phyloP scores from a whole-genome alignment of 116 monocot genomes.

The Trichopus zeylanicus region DNA sequence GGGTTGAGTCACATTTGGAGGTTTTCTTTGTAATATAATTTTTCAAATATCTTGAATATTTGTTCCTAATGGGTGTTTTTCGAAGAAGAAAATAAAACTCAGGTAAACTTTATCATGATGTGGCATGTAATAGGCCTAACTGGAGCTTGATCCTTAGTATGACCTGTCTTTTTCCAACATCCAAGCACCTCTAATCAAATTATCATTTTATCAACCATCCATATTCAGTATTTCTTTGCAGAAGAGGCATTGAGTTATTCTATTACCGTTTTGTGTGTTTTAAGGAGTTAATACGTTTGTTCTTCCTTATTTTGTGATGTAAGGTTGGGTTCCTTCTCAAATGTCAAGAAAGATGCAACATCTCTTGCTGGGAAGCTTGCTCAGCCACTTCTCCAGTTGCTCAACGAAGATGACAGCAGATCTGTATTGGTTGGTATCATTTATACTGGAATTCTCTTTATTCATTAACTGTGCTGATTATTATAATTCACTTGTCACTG shows the following conservation, averaged over 20 bases:
- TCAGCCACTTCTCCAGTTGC: constrained; percentile 46
- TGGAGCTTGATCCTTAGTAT: no score
- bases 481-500: background rate
- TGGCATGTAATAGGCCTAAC: no score
- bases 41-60: no score
- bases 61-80: no score
- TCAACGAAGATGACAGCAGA: constrained; percentile 39
- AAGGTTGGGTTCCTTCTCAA: constrained; percentile 57
- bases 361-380: constrained; percentile 48
- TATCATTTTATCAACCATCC: no score
- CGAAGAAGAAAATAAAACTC: no score
- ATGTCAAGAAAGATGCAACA: constrained; percentile 71
- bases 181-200: no score
- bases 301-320: background rate
- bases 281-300: background rate
- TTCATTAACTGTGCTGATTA: constrained; percentile 5
- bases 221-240: no score
- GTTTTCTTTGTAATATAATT: no score
- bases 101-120: no score
- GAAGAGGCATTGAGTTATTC: background rate
- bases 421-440: constrained; percentile 26
- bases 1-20: no score
- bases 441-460: constrained; percentile 6
- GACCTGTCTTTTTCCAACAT: no score
- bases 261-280: background rate